phyloP scores from a whole-genome alignment of 371 early-diverging fungal genomes.

The Haplosporangium sp. region DNA sequence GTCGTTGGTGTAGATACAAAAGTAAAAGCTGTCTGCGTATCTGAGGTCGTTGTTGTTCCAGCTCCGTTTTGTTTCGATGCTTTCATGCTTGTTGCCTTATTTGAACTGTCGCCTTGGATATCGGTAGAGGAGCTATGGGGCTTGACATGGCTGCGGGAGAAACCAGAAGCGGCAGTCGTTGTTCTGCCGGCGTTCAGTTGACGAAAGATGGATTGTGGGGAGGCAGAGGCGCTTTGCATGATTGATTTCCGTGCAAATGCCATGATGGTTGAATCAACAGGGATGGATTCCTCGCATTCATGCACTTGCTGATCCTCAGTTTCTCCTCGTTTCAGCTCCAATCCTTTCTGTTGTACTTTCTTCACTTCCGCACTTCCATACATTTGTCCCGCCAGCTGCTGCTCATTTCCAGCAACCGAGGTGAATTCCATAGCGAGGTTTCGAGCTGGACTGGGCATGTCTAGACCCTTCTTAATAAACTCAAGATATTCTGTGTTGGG shows the following conservation, averaged over 20 bases:
- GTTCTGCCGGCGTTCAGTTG: conserved; percentile 11
- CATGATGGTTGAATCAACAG: conserved; percentile 22
- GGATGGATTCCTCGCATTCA: background rate
- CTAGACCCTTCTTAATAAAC: conserved; percentile 7
- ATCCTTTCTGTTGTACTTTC: background rate
- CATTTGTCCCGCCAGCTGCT: background rate
- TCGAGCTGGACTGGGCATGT: background rate
- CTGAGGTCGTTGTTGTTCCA: background rate
- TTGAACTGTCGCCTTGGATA: background rate
- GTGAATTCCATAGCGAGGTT: background rate
- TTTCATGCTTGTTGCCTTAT: background rate
- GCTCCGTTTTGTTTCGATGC: background rate
- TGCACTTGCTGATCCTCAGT: background rate
- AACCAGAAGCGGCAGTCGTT: background rate
- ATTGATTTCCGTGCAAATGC: conserved; percentile 41
- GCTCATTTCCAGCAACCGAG: background rate
- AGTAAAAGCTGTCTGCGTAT: background rate
- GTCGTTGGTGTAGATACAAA: background rate
- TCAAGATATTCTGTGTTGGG: conserved; percentile 35
- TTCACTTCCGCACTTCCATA: background rate
- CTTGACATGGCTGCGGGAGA: background rate
- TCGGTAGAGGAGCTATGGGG: background rate
- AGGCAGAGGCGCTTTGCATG: conserved; percentile 29
- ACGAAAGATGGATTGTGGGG: conserved; percentile 29
- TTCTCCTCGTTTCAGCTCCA: no score